phyloP scores from a whole-genome alignment of 768 basidiomycete genomes.

The Pholiota molesta region DNA sequence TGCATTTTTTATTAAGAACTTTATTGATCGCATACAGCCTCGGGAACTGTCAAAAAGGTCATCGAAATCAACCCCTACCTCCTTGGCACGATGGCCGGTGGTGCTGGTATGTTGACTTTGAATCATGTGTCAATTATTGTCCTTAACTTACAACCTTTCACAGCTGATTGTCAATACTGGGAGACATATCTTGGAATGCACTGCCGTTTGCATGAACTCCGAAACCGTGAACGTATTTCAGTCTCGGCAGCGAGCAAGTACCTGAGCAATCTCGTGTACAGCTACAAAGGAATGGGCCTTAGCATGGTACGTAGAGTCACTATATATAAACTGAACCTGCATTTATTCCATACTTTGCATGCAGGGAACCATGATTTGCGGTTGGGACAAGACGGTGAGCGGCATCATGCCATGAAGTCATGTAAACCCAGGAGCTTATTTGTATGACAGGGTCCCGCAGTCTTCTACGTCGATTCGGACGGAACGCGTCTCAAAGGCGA shows the following conservation, averaged over 20 bases:
- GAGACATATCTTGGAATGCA: conserved; percentile 99
- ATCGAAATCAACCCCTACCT: conserved; percentile 99
- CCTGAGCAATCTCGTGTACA: conserved; percentile 94
- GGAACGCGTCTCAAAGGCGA: conserved; percentile 95
- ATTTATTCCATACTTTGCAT: background rate
- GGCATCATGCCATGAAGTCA: background rate
- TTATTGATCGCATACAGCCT: conserved; percentile 55
- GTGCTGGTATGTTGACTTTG: conserved; percentile 69
- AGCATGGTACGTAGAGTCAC: conserved; percentile 77
- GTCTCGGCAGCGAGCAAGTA: conserved; percentile 99
- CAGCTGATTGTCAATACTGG: conserved; percentile 96
- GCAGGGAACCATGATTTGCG: conserved; percentile 99
- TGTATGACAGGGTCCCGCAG: conserved; percentile 72
- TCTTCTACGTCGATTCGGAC: conserved; percentile 98
- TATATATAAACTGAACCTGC: conserved; percentile 1
- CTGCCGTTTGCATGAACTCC: conserved; percentile 93
- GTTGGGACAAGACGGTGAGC: conserved; percentile 97
- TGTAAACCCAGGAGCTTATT: conserved; percentile 10
- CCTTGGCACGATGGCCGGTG: conserved; percentile 99
- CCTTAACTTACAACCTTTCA: background rate
- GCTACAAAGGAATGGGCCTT: conserved; percentile 98
- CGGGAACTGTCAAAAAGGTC: conserved; percentile 98
- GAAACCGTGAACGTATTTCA: conserved; percentile 95
- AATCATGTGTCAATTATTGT: conserved; percentile 1
- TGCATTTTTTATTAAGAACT: background rate